Evolutionary conservation across 176 grass and related monocot genomes (phyloP).

Genomic region (Elymus sibiricus): DNA sequence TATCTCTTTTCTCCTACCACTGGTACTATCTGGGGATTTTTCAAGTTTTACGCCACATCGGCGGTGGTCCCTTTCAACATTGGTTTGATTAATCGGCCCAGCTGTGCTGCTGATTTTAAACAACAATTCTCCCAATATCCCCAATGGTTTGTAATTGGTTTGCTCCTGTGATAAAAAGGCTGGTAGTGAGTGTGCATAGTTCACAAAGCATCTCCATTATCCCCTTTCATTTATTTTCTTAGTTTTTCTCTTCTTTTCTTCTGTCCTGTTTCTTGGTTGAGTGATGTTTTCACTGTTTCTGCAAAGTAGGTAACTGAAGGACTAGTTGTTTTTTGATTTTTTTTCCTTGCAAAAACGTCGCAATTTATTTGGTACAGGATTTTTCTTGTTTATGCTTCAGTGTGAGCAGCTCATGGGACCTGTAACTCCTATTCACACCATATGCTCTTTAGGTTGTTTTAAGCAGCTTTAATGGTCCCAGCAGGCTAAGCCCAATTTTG

Average conservation of each 20-base stretch:
- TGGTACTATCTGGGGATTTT: constrained; percentile 24
- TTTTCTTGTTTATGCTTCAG: constrained; percentile 3
- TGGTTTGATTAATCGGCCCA: constrained; percentile 36
- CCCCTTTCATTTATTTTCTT: constrained; percentile 7
- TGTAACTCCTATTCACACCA: constrained; percentile 2
- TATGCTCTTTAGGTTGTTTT: background rate
- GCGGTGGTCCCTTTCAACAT: constrained; percentile 42
- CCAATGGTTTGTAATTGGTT: constrained; percentile 1
- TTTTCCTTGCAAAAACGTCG: background rate
- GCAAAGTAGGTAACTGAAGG: constrained; percentile 12
- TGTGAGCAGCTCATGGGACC: constrained; percentile 1
- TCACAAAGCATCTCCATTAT: constrained; percentile 22
- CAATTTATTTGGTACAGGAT: background rate
- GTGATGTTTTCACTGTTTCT: background rate
- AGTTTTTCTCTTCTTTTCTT: background rate
- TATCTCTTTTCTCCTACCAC: background rate
- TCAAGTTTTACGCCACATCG: constrained; percentile 29
- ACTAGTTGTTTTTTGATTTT: background rate
- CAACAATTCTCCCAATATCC: constrained; percentile 30
- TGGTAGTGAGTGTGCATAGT: background rate
- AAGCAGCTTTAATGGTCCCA: constrained; percentile 13
- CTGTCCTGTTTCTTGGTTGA: background rate
- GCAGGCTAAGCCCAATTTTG: background rate
- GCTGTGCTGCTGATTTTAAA: constrained; percentile 31
- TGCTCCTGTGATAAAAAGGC: constrained; percentile 28